phyloP scores from a whole-genome alignment of 306 rosid genomes.

The Ormosia emarginata region DNA sequence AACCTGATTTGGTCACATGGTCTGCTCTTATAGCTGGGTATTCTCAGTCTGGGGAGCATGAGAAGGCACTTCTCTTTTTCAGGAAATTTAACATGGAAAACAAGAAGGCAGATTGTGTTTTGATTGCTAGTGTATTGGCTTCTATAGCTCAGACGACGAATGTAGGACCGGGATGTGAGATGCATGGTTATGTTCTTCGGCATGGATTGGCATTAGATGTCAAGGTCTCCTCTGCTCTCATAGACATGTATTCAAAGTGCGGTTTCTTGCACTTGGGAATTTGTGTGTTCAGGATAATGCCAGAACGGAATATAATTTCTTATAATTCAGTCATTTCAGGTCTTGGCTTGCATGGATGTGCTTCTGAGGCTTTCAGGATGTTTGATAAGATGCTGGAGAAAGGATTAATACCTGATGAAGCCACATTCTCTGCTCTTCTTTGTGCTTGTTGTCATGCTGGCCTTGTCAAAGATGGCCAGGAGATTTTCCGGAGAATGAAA shows the following conservation, averaged over 20 bases:
- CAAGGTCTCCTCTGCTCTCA: conserved; percentile 73
- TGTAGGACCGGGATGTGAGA: conserved; percentile 57
- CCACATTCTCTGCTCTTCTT: conserved; percentile 85
- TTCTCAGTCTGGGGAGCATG: conserved; percentile 59
- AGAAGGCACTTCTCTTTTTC: conserved; percentile 51
- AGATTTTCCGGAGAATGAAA: conserved; percentile 65
- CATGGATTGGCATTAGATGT: conserved; percentile 63
- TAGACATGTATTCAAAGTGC: conserved; percentile 82
- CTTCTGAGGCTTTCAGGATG: conserved; percentile 54
- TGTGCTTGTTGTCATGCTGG: conserved; percentile 85
- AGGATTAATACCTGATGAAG: conserved; percentile 62
- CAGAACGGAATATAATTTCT: conserved; percentile 54
- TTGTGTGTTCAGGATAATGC: conserved; percentile 52
- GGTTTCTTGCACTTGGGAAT: conserved; percentile 63
- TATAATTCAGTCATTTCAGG: conserved; percentile 77
- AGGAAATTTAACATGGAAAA: conserved; percentile 48
- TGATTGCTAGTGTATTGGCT: conserved; percentile 72
- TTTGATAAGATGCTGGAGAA: conserved; percentile 51
- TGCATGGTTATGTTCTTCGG: conserved; percentile 71
- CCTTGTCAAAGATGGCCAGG: conserved; percentile 59
- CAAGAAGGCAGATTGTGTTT: conserved; percentile 62
- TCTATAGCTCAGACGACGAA: conserved; percentile 58
- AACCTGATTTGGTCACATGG: conserved; percentile 86
- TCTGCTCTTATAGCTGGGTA: conserved; percentile 79
- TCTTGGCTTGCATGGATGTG: conserved; percentile 75